A percentile compares a stretch with the other conserved stretches of the same genome.
phyloP scores from a whole-genome alignment of 345 rosid species.

The rapeseed (Brassica napus) region Da-Ae NC_063436.1:12041501-12042000 shows the following conservation, averaged over 20 bases:
- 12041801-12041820: conserved; percentile 59
- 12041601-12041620: conserved; percentile 74
- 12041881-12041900: conserved; percentile 62
- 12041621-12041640: conserved; percentile 87
- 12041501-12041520: conserved; percentile 82
- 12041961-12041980: conserved; percentile 38
- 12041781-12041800: conserved; percentile 70
- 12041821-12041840: conserved; percentile 64
- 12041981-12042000: conserved; percentile 39
- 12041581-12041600: conserved; percentile 74
- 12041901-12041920: conserved; percentile 63
- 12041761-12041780: conserved; percentile 89
- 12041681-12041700: conserved; percentile 80
- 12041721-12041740: conserved; percentile 87
- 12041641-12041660: conserved; percentile 85
- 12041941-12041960: conserved; percentile 54
- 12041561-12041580: conserved; percentile 74
- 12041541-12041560: conserved; percentile 90
- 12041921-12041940: conserved; percentile 43
- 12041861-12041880: conserved; percentile 56
- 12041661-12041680: conserved; percentile 79
- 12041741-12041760: conserved; percentile 90
- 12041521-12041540: conserved; percentile 82
- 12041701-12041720: conserved; percentile 69
- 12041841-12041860: conserved; percentile 37